These are phyloP conservation scores for Benincasa hispida DNA, from an alignment of 306 rosid species.

Conservation along the genomic window DNA sequence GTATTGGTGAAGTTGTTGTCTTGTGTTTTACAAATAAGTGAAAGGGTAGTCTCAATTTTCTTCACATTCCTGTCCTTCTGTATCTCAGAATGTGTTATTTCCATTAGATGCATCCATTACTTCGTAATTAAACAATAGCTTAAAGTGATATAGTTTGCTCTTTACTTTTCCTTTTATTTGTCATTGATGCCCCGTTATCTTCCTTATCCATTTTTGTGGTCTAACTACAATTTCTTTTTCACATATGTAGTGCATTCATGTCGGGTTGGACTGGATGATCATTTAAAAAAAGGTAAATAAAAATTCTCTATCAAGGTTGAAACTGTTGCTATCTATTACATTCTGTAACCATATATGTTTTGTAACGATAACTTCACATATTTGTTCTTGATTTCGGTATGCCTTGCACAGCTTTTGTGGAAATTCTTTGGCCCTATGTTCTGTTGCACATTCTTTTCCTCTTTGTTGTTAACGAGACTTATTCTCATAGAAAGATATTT, in stretches of 20 bases:
- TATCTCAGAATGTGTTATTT: background rate
- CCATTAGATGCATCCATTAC: too few species aligned
- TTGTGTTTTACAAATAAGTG: background rate
- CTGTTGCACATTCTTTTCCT: background rate
- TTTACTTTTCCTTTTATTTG: constrained; percentile 8
- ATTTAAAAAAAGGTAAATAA: constrained; percentile 41
- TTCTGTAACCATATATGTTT: too few species aligned
- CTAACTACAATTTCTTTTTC: constrained; percentile 13
- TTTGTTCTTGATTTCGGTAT: background rate
- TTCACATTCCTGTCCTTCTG: background rate
- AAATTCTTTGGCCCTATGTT: background rate
- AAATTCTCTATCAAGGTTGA: background rate
- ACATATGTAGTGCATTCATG: constrained; percentile 42
- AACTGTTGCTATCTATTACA: background rate
- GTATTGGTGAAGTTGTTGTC: background rate
- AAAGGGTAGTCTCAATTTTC: background rate
- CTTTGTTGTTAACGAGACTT: background rate
- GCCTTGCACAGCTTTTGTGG: background rate
- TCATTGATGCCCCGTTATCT: background rate
- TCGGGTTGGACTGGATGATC: constrained; percentile 46
- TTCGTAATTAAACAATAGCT: background rate
- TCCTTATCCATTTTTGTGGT: background rate
- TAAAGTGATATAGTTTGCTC: background rate
- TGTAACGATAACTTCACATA: background rate
- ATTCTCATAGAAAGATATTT: background rate